These are phyloP conservation scores for Noccaea bulbosa DNA, from an alignment of 345 rosid genomes.

Conservation along the genomic window DNA sequence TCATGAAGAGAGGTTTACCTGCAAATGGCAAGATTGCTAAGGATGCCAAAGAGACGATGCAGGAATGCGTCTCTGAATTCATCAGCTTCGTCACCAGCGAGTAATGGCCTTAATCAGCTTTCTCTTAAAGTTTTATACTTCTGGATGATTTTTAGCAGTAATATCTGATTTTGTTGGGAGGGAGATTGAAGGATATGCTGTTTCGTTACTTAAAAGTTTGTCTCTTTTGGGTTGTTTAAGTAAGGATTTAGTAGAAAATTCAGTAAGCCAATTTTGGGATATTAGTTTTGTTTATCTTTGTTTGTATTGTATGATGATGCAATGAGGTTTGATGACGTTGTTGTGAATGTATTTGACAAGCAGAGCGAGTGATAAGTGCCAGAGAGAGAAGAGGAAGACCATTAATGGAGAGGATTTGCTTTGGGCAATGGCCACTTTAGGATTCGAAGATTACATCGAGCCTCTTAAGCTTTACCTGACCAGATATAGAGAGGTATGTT, in stretches of 20 bases:
- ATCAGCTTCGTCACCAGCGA: slow-evolving; percentile 75
- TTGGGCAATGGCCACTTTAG: slow-evolving; percentile 76
- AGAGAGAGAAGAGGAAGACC: slow-evolving; percentile 71
- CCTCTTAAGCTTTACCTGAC: slow-evolving; percentile 65
- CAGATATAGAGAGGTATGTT: slow-evolving; percentile 65
- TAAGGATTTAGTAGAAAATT: neutral
- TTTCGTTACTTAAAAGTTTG: too few species aligned
- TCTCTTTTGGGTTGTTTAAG: neutral
- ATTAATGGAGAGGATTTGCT: slow-evolving; percentile 77
- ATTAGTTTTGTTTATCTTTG: neutral
- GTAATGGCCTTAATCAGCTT: slow-evolving; percentile 34
- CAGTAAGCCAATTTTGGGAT: neutral
- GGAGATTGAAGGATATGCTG: slow-evolving; percentile 9
- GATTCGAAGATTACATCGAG: slow-evolving; percentile 72
- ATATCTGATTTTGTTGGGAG: neutral
- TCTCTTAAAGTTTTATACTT: neutral
- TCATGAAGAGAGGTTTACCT: slow-evolving; percentile 70
- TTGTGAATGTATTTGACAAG: slow-evolving; percentile 23
- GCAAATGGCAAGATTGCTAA: slow-evolving; percentile 72
- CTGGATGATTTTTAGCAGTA: neutral
- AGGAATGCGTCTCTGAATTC: slow-evolving; percentile 80
- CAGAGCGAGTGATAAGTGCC: slow-evolving; percentile 80
- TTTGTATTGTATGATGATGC: slow-evolving; percentile 14
- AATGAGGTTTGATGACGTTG: slow-evolving; percentile 28
- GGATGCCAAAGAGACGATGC: slow-evolving; percentile 77